Evolutionary conservation across 1,139 yeast genomes (phyloP).

Genomic region (Hansenula lynferdii): DNA sequence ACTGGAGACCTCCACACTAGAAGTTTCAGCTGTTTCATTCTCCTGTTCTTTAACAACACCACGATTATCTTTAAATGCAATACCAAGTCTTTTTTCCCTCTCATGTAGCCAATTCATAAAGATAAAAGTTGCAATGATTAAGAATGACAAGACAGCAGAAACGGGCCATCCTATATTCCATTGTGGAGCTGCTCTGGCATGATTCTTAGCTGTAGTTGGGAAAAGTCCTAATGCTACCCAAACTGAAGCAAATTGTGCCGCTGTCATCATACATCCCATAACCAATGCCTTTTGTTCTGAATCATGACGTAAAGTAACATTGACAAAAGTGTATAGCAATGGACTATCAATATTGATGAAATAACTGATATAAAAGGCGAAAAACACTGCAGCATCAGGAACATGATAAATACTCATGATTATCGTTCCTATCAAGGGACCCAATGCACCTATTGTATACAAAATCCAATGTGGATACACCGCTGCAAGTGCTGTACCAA

Average conservation of each 20-base stretch:
- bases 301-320: conserved; percentile 2
- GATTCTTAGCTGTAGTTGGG: conserved; percentile 40
- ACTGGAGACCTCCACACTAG: too few species aligned
- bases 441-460: conserved; percentile 11
- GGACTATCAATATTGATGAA: conserved; percentile 14
- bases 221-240: conserved; percentile 14
- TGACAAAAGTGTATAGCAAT: conserved; percentile 2
- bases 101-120: conserved; percentile 58
- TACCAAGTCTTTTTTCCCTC: conserved; percentile 38
- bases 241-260: conserved; percentile 9
- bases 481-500: conserved; percentile 11
- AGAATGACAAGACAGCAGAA: conserved; percentile 43
- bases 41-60: background rate
- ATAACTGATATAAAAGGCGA: conserved; percentile 32
- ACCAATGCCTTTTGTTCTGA: conserved; percentile 7
- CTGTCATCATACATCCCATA: conserved; percentile 6
- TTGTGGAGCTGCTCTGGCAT: conserved; percentile 45
- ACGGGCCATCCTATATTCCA: conserved; percentile 45
- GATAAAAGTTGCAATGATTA: conserved; percentile 54
- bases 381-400: conserved; percentile 13
- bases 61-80: conserved; percentile 43
- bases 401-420: conserved; percentile 34
- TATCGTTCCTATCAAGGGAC: conserved; percentile 19
- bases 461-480: conserved; percentile 28
- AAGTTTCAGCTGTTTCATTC: too few species aligned